A percentile compares a stretch with the other conserved stretches of the same genome.
phyloP scores from a whole-genome alignment of 768 basidiomycete species.

The Mycena olivaceomarginata region DNA sequence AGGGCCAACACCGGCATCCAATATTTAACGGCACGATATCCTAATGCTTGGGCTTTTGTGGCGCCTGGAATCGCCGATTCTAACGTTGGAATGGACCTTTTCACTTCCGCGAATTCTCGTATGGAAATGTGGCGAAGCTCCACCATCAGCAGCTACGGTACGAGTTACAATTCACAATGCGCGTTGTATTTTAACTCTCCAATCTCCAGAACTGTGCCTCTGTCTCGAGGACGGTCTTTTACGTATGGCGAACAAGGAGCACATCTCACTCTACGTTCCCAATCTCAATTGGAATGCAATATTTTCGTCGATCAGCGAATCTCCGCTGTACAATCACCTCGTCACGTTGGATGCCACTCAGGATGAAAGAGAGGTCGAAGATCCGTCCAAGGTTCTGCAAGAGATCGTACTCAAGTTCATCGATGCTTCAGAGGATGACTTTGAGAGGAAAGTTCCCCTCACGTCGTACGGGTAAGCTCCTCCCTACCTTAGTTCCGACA shows the following conservation, averaged over 20 bases:
- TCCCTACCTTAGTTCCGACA: not conserved
- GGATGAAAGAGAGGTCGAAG: slow-evolving; percentile 40
- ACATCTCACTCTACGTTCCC: slow-evolving; percentile 14
- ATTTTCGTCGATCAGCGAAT: not conserved
- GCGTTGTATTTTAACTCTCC: slow-evolving; percentile 27
- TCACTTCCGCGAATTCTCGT: slow-evolving; percentile 5
- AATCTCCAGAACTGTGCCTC: slow-evolving; percentile 48
- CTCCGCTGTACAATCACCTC: slow-evolving; percentile 11
- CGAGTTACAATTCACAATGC: not conserved
- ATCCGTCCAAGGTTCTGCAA: not conserved
- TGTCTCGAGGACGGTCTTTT: slow-evolving; percentile 45
- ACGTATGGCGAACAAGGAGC: slow-evolving; percentile 38
- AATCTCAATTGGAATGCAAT: slow-evolving; percentile 15
- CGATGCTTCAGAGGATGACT: slow-evolving; percentile 44
- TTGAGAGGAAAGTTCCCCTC: slow-evolving; percentile 55
- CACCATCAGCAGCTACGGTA: slow-evolving; percentile 19
- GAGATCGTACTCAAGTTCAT: slow-evolving; percentile 13
- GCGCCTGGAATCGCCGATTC: slow-evolving; percentile 54
- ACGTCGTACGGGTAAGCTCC: slow-evolving; percentile 50
- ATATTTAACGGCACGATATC: slow-evolving; percentile 45
- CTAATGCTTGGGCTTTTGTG: slow-evolving; percentile 57
- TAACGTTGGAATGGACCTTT: not conserved
- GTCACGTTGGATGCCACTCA: slow-evolving; percentile 41
- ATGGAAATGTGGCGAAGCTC: slow-evolving; percentile 8
- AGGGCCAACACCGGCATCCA: slow-evolving; percentile 59